Percentiles rank a stretch among this genome's conserved stretches.
phyloP scores from a whole-genome alignment of 140 eudicot species.

The Erigeron philadelphicus region DNA sequence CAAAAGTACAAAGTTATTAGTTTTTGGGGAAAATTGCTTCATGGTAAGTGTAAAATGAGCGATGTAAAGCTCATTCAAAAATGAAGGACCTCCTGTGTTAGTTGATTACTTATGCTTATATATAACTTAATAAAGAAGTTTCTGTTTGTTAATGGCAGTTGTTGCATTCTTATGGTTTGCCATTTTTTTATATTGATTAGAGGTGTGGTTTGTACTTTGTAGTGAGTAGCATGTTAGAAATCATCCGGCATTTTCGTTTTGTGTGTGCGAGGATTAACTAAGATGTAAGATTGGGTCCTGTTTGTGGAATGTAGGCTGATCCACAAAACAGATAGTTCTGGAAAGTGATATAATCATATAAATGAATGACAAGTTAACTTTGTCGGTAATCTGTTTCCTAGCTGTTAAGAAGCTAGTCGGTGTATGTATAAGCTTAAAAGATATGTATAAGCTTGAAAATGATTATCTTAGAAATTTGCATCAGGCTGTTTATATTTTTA shows the following conservation, averaged over 20 bases:
- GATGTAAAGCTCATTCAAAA: not conserved
- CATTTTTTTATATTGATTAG: not conserved
- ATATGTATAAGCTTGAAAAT: slow-evolving; percentile 13
- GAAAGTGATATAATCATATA: not conserved
- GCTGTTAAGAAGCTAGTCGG: slow-evolving; percentile 17
- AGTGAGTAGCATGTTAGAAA: slow-evolving; percentile 1
- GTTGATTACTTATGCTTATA: slow-evolving; percentile 5
- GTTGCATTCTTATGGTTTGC: not conserved
- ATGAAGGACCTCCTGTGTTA: not conserved
- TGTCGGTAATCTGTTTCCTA: slow-evolving; percentile 4
- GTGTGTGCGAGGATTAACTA: not conserved
- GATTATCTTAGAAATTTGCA: not conserved
- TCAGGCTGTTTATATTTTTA: not conserved
- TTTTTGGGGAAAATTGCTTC: not conserved
- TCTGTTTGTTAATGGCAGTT: slow-evolving; percentile 1
- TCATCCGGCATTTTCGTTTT: not conserved
- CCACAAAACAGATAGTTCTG: not conserved
- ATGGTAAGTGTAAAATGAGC: not conserved
- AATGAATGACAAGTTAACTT: slow-evolving; percentile 8
- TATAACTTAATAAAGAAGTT: not conserved
- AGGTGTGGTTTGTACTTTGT: not conserved
- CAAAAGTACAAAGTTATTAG: no score
- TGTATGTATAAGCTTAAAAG: slow-evolving; percentile 12
- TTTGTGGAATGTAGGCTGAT: not conserved
- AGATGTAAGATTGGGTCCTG: not conserved